Base-by-base conservation (phyloP, 2,329 filamentous ascomycete species). In the Ustulina deusta region DNA sequence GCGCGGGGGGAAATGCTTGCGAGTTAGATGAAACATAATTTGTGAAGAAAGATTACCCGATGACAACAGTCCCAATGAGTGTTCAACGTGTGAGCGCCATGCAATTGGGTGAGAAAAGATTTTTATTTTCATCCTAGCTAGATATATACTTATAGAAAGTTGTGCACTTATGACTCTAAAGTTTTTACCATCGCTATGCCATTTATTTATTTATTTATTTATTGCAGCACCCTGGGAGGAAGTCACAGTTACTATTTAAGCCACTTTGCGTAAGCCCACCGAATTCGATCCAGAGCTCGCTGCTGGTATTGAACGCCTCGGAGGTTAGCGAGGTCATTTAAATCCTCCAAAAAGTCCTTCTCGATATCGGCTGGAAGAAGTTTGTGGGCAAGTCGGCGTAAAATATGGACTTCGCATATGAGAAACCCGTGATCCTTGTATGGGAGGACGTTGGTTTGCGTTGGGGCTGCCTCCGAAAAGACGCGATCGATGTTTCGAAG, bases 381-480 rank as follows among this genome's bases (percentile, higher is more conserved):
- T 25, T 82, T 84, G 59, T 84, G 83, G 1, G 91, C 91, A 51
- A 91, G 86, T 73, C 88, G 88, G 52, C 94, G 88, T 60, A 99
- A 83, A 34, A 94, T 86, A 74, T 98, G 94, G 3, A 95, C 91
- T 78, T 99, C 95, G 78, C 93, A 97, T 4, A 99, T 84, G 48
- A 99, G 82, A 66, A 97, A 83, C 1, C 96, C 96, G 74, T 97
- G 93, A 74, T 98, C 94, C 79, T 95, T 97, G 83, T 97, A 97
- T 1, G 91, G 91, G 56, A 98, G 84, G 69, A 95, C 87, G 55
- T 85, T 93, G 75, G 90, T 91, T 67, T 92, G 86, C 10, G 89
- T 90, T 0, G 91, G 88, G n/a, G 85, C 85, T 3, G 91, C 89
- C 71, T 89, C 86, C 11, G 88, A 89, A 55, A 94, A 82, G 69